Conservation (phyloP, 257 asterid species). For the Sherardia arvensis region DNA sequence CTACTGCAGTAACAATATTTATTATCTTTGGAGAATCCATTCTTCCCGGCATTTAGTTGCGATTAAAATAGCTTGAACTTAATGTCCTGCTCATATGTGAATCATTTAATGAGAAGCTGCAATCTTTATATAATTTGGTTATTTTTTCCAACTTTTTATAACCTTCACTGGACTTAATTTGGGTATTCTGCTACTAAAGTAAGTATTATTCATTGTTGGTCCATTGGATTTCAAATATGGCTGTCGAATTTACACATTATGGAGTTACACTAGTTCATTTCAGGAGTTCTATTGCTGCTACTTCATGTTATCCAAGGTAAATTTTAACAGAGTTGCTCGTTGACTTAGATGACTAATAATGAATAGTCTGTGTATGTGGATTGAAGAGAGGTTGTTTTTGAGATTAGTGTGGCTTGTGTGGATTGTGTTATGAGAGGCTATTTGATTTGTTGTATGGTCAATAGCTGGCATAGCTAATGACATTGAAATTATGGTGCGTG, state of each 20-base stretch:
- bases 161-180: neutral
- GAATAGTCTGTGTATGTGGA: neutral
- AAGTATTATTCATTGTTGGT: neutral
- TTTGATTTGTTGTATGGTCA: neutral
- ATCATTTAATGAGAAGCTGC: neutral
- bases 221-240: neutral
- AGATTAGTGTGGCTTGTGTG: neutral
- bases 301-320: neutral
- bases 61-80: neutral
- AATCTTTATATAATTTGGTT: too few relatives aligned
- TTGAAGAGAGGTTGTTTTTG: neutral
- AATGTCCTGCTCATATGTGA: neutral
- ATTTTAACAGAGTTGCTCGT: too few relatives aligned
- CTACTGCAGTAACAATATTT: conserved; percentile 92
- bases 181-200: neutral
- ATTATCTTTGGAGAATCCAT: neutral
- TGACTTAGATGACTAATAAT: neutral
- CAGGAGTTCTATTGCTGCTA: neutral
- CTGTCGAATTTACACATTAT: too few relatives aligned
- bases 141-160: too few relatives aligned
- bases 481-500: neutral
- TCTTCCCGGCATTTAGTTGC: neutral
- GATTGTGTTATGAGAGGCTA: neutral
- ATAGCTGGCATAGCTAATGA: neutral
- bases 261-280: neutral